phyloP scores from a whole-genome alignment of 208 protist species.

The Porcisia deanei region DNA sequence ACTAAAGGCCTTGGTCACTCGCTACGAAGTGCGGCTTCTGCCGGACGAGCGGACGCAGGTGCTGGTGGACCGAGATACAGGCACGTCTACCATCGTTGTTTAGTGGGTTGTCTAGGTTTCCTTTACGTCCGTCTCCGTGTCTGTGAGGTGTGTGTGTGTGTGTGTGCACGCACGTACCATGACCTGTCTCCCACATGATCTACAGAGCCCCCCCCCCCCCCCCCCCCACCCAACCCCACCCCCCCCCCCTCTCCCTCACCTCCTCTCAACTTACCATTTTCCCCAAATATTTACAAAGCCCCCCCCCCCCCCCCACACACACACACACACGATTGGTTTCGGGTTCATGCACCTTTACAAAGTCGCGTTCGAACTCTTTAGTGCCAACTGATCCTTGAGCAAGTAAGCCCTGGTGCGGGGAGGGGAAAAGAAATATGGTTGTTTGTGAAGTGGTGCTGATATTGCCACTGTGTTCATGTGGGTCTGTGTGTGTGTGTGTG shows the following conservation, averaged over 20 bases:
- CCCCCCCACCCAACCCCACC: no score
- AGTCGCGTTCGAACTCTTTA: no score
- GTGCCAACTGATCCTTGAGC: no score
- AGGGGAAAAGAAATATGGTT: background rate
- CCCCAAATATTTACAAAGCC: background rate
- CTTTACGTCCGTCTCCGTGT: background rate
- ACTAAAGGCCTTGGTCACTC: conserved; percentile 53
- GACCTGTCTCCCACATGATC: background rate
- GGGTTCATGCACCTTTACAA: no score
- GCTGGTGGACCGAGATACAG: conserved; percentile 62
- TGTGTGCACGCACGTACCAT: background rate
- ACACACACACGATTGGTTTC: no score
- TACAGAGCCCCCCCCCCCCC: background rate
- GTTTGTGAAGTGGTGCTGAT: background rate
- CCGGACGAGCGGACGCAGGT: conserved; percentile 65
- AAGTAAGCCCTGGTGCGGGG: no score
- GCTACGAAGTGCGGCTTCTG: conserved; percentile 59
- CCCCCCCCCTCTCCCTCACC: no score
- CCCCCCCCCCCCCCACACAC: no score
- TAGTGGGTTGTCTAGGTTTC: conserved; percentile 8
- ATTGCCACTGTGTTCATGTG: background rate
- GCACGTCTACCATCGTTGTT: conserved; percentile 44
- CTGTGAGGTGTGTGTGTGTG: background rate
- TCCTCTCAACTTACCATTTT: no score
- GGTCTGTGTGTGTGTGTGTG: background rate